phyloP scores from a whole-genome alignment of 371 early-diverging fungal species.

The Rhizopus sp. region DNA sequence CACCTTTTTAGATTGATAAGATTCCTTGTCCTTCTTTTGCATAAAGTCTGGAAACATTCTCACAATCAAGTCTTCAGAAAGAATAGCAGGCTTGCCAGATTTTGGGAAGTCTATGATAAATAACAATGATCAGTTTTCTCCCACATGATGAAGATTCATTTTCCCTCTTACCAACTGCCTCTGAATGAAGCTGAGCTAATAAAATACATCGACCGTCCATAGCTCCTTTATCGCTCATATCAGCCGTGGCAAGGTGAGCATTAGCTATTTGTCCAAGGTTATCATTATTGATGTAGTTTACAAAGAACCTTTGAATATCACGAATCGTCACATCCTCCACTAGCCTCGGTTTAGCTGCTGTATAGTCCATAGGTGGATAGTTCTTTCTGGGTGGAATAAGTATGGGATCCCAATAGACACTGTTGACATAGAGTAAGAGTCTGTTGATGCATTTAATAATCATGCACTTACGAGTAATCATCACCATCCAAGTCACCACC shows the following conservation, averaged over 20 bases:
- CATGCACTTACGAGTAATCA: constrained; percentile 53
- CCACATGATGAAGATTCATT: neutral
- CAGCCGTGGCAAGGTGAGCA: constrained; percentile 74
- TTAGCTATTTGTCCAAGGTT: constrained; percentile 81
- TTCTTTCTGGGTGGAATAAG: constrained; percentile 54
- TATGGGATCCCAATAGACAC: constrained; percentile 69
- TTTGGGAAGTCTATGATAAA: constrained; percentile 51
- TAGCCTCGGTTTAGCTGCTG: constrained; percentile 29
- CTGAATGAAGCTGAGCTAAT: constrained; percentile 69
- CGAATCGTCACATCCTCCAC: constrained; percentile 48
- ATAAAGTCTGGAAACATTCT: constrained; percentile 78
- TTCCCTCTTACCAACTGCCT: constrained; percentile 45
- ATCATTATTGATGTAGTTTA: constrained; percentile 70
- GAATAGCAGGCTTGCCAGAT: constrained; percentile 46
- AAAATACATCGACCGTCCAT: constrained; percentile 51
- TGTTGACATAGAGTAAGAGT: constrained; percentile 9
- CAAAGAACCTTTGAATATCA: constrained; percentile 71
- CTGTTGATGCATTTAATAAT: neutral
- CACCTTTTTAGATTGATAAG: constrained; percentile 61
- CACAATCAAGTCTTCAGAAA: constrained; percentile 47
- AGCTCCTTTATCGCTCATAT: constrained; percentile 51
- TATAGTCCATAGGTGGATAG: constrained; percentile 66
- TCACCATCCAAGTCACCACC: constrained; percentile 92
- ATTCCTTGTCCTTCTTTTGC: constrained; percentile 61
- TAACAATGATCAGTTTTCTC: neutral